Evolutionary conservation across 1,139 yeast genomes (phyloP).

Genomic region (Debaryomycetaceae sp.): DNA sequence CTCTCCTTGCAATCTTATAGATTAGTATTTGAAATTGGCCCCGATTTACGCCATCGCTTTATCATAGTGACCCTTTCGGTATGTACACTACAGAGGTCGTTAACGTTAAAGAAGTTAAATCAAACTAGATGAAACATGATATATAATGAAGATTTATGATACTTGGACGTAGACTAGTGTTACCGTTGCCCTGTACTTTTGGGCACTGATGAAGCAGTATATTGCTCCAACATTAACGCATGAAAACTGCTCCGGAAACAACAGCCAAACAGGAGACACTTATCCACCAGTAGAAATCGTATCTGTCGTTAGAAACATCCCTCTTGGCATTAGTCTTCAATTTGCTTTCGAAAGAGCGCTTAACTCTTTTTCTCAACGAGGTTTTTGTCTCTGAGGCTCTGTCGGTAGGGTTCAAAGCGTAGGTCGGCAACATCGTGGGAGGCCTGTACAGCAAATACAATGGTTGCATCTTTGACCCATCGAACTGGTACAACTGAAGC

Average conservation of each 20-base stretch:
- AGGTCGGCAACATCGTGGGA: constrained; percentile 93
- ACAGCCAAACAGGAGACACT: constrained; percentile 27
- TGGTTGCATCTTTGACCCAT: constrained; percentile 83
- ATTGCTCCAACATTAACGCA: constrained; percentile 10
- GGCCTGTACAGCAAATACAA: constrained; percentile 89
- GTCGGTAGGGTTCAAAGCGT: constrained; percentile 82
- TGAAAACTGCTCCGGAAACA: constrained; percentile 20
- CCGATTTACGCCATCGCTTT: not conserved
- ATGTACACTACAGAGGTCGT: not conserved
- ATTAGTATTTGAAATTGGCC: not conserved
- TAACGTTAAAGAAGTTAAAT: not conserved
- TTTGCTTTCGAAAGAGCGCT: constrained; percentile 75
- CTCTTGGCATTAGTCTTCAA: constrained; percentile 72
- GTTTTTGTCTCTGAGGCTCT: constrained; percentile 34
- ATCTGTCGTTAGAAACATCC: constrained; percentile 35
- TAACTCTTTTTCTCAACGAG: constrained; percentile 47
- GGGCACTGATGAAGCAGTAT: not conserved
- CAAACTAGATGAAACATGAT: not conserved
- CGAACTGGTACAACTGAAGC: constrained; percentile 72
- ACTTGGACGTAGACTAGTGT: not conserved
- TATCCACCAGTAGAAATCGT: constrained; percentile 48
- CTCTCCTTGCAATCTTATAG: not conserved
- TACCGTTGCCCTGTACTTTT: not conserved
- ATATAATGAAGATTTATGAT: not conserved
- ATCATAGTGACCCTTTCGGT: not conserved